phyloP scores from a whole-genome alignment of 78 protist genomes.

The Polysphondylium violaceum region DNA sequence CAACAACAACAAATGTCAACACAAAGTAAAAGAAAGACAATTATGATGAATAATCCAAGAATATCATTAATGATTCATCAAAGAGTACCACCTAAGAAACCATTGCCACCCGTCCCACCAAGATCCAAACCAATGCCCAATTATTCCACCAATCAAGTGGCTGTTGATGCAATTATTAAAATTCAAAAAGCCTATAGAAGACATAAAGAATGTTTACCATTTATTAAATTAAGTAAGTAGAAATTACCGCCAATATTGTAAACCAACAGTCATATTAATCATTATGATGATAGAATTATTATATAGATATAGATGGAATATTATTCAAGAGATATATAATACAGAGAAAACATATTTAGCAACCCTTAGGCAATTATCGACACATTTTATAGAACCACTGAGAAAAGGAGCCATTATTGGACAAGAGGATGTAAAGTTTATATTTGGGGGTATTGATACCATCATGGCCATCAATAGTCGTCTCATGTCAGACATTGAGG shows the following conservation, averaged over 20 bases:
- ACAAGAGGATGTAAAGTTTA: conserved; percentile 66
- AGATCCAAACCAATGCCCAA: not conserved
- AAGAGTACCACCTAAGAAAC: conserved; percentile 56
- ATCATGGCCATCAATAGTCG: conserved; percentile 48
- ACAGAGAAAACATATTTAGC: conserved; percentile 63
- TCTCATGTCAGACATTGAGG: conserved; percentile 3
- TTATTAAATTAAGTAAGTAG: conserved; percentile 61
- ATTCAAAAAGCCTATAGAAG: conserved; percentile 65
- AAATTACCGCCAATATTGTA: not conserved
- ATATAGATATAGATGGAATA: conserved; percentile 81
- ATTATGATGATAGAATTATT: conserved; percentile 33
- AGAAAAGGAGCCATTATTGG: conserved; percentile 30
- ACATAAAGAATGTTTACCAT: conserved; percentile 41
- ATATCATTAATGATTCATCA: conserved; percentile 40
- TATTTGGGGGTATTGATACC: conserved; percentile 65
- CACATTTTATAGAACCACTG: conserved; percentile 58
- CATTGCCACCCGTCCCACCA: conserved; percentile 69
- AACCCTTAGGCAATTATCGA: conserved; percentile 48
- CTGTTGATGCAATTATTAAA: conserved; percentile 11
- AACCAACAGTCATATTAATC: not conserved
- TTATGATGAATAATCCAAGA: conserved; percentile 45
- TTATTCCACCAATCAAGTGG: not conserved
- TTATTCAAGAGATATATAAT: conserved; percentile 61
- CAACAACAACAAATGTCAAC: conserved; percentile 6
- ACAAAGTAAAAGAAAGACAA: not conserved